Evolutionary conservation across 1,139 yeast species (phyloP), one percentile per base, ranked within the genome.

Genomic region (Hyphopichia pseudoburtonii): DNA sequence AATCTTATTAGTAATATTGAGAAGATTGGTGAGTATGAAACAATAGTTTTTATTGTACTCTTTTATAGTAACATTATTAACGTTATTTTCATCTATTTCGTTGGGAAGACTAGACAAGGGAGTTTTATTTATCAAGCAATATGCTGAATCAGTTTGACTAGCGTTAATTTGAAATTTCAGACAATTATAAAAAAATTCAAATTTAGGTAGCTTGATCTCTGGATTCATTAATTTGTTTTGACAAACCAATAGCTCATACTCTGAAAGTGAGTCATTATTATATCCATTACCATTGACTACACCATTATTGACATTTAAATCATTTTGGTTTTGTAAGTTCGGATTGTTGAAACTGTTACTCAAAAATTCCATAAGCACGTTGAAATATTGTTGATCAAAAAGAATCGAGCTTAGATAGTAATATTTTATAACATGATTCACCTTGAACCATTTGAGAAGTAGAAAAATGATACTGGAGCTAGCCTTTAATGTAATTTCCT

Each of bases 381-480:
- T 63, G 41, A 82, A 74, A 48, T 70, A 80, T 39, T 80, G 78
- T 8, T 83, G 76, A 56, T 94, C 98, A 57, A 85, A 86, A 27
- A 92, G 56, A 18, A 92, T 56, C 0, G 88, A 76, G 2, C 84
- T 62, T 11, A 92, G 63, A 52, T 83, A 86, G 56, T 89, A 95
- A 54, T 75, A 81, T 56, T 90, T 90, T 47, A 89, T 60, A 2
- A 88, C 66, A 57, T 92, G 96, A 36, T 80, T 83, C 10, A 74
- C 60, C 51, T 85, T 86, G 56, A 88, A 83, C 97, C 97, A 92
- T 48, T 73, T 74, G 24, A 83, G 57, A 21, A 92, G 55, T 15
- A 77, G 49, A 5, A 66, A 50, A 1, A 88, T 41, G 1, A 80
- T 73, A 2, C 78, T 75, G 1, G 84, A 68, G 3, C 84, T 71